Base-by-base conservation (phyloP, 2,329 filamentous ascomycete species). In the Chaetomiaceae sp. region DNA sequence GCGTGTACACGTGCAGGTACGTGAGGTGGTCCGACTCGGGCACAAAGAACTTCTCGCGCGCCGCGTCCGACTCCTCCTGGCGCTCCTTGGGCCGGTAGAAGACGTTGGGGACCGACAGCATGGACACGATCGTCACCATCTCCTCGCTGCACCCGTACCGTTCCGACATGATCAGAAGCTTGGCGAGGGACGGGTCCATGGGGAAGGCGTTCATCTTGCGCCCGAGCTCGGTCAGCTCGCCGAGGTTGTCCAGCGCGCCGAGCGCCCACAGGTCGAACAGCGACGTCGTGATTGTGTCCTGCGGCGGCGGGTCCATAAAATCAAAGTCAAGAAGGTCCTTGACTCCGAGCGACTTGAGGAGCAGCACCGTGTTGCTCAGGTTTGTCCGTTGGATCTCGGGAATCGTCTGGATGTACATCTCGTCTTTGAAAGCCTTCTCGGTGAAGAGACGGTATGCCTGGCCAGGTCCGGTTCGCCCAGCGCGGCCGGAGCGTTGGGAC, bases 371-470 rank as follows among this genome's bases (percentile, higher is more conserved):
- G 62, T 97, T 97, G 62, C 89, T 86, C 2, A 99, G 80, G 62
- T 97, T 99, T 0, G 93, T 99, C 16, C 93, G 82, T 69, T 99
- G 93, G 37, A 99, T 97, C 65, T 99, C 93, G 0, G 93, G 93
- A 42, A 99, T 99, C 0, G 93, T 96, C 63, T 96, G 89, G 42
- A 96, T 83, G 67, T 99, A 99, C 55, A 99, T 79, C 66, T 99
- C 93, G 59, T 99, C 93, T 60, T 91, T 89, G 72, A 90, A 99
- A 0, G 93, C 93, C 62, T 89, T 84, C 63, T 99, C 93, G 0
- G 95, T 99, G 64, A 87, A 99, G 0, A 99, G 77, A 51, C 93
- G 87, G 65, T 93, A 99, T 0, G 91, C 89, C 67, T 96, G 96
- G 53, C 95, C 93, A 2, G 93, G 93, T 0, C 93, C 93, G 7